Conservation (phyloP, 2,329 filamentous ascomycete genomes). For the Hypoxylon sp. region DNA sequence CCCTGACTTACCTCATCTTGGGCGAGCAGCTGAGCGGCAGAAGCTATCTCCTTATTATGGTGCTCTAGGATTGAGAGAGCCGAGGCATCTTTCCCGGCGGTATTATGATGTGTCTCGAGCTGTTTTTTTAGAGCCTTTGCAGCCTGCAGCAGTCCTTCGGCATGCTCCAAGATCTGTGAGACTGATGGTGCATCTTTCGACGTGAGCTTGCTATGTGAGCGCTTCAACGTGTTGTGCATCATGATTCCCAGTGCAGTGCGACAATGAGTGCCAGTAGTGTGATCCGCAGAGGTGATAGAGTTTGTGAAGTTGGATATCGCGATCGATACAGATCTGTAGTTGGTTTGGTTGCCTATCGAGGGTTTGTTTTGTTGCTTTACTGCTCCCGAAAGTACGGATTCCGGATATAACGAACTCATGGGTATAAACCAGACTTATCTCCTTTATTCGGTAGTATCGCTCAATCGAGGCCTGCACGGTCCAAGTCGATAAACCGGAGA, state of each 20-base stretch:
- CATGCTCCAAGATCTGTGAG: slow-evolving; percentile 45
- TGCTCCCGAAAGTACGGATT: no score
- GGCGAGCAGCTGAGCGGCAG: slow-evolving; percentile 31
- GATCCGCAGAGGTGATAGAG: not conserved
- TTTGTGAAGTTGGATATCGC: not conserved
- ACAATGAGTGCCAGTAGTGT: not conserved
- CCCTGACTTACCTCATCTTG: slow-evolving; percentile 34
- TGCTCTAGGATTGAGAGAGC: slow-evolving; percentile 31
- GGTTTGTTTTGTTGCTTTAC: no score
- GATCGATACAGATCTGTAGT: not conserved
- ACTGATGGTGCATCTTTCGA: slow-evolving; percentile 42
- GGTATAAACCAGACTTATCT: no score
- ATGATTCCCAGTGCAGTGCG: not conserved
- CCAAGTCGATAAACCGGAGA: not conserved
- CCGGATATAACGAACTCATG: no score
- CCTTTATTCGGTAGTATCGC: not conserved
- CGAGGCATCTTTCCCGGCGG: slow-evolving; percentile 19
- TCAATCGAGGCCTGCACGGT: not conserved
- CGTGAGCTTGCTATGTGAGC: slow-evolving; percentile 42
- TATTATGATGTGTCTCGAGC: slow-evolving; percentile 37
- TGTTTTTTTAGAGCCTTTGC: slow-evolving; percentile 48
- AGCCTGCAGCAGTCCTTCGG: slow-evolving; percentile 51
- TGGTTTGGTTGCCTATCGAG: no score
- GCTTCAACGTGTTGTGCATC: slow-evolving; percentile 50
- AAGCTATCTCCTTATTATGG: slow-evolving; percentile 39